Evolutionary conservation across 805 yeast species (phyloP).

Genomic region (Candida fluviatilis): DNA sequence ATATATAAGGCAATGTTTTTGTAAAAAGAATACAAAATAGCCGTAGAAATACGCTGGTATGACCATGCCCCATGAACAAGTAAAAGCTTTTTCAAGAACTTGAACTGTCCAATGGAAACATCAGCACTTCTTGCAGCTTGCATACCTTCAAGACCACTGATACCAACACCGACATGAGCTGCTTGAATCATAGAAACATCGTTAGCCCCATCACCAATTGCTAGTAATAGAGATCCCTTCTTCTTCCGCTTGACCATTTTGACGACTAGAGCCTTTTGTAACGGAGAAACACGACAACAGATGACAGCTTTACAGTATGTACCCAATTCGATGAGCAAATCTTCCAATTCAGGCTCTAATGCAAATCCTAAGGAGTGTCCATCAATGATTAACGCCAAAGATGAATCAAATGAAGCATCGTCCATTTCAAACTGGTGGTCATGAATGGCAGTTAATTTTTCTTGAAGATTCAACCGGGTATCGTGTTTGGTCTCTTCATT

Average conservation of each 20-base stretch:
- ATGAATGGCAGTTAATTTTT: slow-evolving; percentile 70
- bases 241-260: slow-evolving; percentile 82
- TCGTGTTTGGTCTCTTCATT: slow-evolving; percentile 82
- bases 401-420: slow-evolving; percentile 53
- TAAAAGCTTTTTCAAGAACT: slow-evolving; percentile 73
- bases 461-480: slow-evolving; percentile 66
- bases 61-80: slow-evolving; percentile 98
- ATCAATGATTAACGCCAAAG: slow-evolving; percentile 88
- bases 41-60: slow-evolving; percentile 88
- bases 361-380: slow-evolving; percentile 90
- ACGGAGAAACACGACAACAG: slow-evolving; percentile 96
- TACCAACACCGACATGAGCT: slow-evolving; percentile 98
- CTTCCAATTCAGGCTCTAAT: slow-evolving; percentile 75
- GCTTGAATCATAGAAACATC: slow-evolving; percentile 99
- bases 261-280: slow-evolving; percentile 95
- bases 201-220: slow-evolving; percentile 98
- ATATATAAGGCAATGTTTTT: slow-evolving; percentile 92
- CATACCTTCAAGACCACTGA: slow-evolving; percentile 99
- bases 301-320: slow-evolving; percentile 90
- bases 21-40: slow-evolving; percentile 91
- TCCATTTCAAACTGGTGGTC: slow-evolving; percentile 63
- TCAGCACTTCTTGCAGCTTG: slow-evolving; percentile 99
- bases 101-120: slow-evolving; percentile 93
- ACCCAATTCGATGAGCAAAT: slow-evolving; percentile 72
- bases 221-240: slow-evolving; percentile 70